Evolutionary conservation across 2,329 filamentous ascomycete species (phyloP).

Genomic region (Zymoseptoria pseudotritici): DNA sequence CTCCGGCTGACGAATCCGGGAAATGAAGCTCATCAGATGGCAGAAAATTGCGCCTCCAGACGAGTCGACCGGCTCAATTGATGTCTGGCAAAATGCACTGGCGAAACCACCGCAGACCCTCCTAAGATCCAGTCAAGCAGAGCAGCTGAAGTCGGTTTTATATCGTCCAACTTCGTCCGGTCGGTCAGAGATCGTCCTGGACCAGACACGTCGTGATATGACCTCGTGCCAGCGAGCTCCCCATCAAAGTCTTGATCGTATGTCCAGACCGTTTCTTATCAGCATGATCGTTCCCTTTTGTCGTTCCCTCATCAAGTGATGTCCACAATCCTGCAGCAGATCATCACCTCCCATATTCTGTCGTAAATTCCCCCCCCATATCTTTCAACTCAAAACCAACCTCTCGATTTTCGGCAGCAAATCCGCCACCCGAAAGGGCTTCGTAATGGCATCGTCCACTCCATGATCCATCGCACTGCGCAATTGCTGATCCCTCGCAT

Average conservation of each 20-base stretch:
- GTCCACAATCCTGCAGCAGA: background rate
- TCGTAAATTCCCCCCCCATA: background rate
- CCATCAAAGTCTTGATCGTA: background rate
- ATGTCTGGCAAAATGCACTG: too few relatives aligned
- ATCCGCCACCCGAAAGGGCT: slow-evolving; percentile 43
- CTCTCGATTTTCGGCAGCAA: slow-evolving; percentile 16
- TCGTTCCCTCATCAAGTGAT: background rate
- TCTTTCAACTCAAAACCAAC: slow-evolving; percentile 4
- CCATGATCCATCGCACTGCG: slow-evolving; percentile 60
- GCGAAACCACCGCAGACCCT: too few relatives aligned
- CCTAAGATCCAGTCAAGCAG: too few relatives aligned
- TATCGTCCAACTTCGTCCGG: too few relatives aligned
- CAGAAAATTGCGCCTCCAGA: too few relatives aligned
- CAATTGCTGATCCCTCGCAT: slow-evolving; percentile 65
- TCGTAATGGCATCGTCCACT: slow-evolving; percentile 71
- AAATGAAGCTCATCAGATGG: too few relatives aligned
- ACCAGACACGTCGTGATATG: too few relatives aligned
- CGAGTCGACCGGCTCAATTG: too few relatives aligned
- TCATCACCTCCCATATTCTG: background rate
- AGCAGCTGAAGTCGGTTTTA: too few relatives aligned
- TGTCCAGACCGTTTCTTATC: background rate
- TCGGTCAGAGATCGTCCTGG: too few relatives aligned
- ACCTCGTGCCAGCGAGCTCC: background rate
- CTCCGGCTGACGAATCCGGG: too few relatives aligned
- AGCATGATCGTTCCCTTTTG: background rate